These are phyloP conservation scores for Candida jianshihensis DNA, from an alignment of 805 yeast genomes.

Conservation along the genomic window DNA sequence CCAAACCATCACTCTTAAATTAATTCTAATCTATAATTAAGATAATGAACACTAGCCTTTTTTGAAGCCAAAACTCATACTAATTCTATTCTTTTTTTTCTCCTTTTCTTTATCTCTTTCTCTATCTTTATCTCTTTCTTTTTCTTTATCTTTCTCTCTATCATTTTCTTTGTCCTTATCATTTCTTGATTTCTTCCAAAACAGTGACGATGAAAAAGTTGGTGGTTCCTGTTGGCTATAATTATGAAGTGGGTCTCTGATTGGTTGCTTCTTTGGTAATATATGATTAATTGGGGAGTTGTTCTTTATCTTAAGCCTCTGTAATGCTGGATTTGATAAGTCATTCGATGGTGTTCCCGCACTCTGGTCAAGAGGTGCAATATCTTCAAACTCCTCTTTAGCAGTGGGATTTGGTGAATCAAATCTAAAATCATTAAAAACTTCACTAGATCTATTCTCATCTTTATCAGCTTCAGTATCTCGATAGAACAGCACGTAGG, in stretches of 20 bases:
- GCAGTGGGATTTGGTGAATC: too few species aligned
- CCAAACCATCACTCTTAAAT: neutral
- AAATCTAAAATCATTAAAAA: too few species aligned
- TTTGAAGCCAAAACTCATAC: conserved; percentile 17
- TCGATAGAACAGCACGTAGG: conserved; percentile 81
- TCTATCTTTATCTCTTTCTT: conserved; percentile 14
- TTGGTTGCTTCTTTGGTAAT: neutral
- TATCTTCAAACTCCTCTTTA: conserved; percentile 26
- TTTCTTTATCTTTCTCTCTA: conserved; percentile 7
- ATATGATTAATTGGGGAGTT: neutral
- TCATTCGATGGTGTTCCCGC: neutral
- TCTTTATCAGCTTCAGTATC: conserved; percentile 21
- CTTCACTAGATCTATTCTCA: too few species aligned
- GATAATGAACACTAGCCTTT: neutral
- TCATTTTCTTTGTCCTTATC: neutral
- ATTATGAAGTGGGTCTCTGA: neutral
- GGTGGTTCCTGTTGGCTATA: conserved; percentile 1
- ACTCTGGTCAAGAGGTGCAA: neutral
- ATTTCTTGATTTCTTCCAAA: too few species aligned
- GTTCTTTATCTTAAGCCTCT: conserved; percentile 1
- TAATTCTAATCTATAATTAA: neutral
- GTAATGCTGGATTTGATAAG: neutral
- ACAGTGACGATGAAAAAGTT: conserved; percentile 3
- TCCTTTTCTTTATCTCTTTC: neutral
- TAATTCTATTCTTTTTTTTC: conserved; percentile 19